phyloP scores from a whole-genome alignment of 108 stramenopile species.

The Stephanodiscus triporus region DNA sequence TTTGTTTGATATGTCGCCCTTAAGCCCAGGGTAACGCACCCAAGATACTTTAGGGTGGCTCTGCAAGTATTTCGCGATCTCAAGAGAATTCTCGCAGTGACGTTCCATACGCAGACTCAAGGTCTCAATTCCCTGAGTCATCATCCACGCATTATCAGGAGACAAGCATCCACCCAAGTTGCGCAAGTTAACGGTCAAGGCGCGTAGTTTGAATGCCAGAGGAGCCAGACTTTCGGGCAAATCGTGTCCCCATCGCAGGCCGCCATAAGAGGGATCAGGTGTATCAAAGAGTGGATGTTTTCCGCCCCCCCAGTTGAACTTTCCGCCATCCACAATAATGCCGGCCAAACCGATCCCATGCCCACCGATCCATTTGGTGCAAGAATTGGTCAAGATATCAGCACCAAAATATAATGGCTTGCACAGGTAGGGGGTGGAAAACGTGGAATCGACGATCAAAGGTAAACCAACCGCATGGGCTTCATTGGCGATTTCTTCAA shows the following conservation, averaged over 20 bases:
- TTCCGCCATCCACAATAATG: conserved; percentile 72
- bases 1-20: conserved; percentile 60
- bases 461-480: conserved; percentile 77
- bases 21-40: conserved; percentile 82
- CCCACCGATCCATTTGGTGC: conserved; percentile 94
- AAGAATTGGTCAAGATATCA: conserved; percentile 77
- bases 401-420: conserved; percentile 85
- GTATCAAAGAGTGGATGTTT: conserved; percentile 81
- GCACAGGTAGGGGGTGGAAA: conserved; percentile 80
- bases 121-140: conserved; percentile 92
- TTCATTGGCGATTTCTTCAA: conserved; percentile 63
- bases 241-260: conserved; percentile 80
- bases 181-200: conserved; percentile 70
- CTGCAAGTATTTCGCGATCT: conserved; percentile 74
- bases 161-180: conserved; percentile 85
- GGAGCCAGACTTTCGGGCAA: conserved; percentile 72
- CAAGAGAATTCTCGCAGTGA: conserved; percentile 84
- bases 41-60: conserved; percentile 72
- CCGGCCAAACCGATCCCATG: conserved; percentile 78
- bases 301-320: conserved; percentile 80
- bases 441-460: conserved; percentile 89
- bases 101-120: conserved; percentile 83
- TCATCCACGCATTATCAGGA: conserved; percentile 84
- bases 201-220: conserved; percentile 77
- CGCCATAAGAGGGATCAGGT: conserved; percentile 70